Evolutionary conservation across 768 basidiomycete species (phyloP).

Genomic region (Tremella mesenterica): DNA sequence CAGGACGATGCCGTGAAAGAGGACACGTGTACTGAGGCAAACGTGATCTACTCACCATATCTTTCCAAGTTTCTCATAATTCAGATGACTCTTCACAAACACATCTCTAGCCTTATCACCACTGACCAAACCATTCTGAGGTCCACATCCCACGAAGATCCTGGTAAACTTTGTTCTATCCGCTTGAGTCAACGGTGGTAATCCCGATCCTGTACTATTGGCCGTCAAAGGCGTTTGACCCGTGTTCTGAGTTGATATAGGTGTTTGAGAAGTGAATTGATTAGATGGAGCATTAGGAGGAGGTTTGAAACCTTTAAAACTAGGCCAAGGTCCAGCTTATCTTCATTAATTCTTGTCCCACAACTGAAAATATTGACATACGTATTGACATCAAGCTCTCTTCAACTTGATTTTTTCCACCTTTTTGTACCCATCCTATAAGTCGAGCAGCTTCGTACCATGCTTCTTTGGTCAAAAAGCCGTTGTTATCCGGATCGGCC

Average conservation of each 20-base stretch:
- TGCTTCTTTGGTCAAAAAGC: conserved; percentile 78
- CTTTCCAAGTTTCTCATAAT: conserved; percentile 75
- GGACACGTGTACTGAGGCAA: no score
- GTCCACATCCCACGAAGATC: conserved; percentile 65
- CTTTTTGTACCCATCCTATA: conserved; percentile 87
- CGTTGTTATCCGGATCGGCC: conserved; percentile 87
- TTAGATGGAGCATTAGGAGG: no score
- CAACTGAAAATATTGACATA: conserved; percentile 47
- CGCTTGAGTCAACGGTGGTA: conserved; percentile 65
- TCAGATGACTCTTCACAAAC: conserved; percentile 82
- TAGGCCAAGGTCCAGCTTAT: conserved; percentile 73
- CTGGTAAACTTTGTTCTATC: conserved; percentile 77
- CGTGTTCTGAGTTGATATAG: conserved; percentile 40
- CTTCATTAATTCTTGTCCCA: conserved; percentile 6
- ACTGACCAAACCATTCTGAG: conserved; percentile 64
- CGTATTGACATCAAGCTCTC: conserved; percentile 59
- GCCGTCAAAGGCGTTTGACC: conserved; percentile 49
- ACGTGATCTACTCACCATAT: conserved; percentile 85
- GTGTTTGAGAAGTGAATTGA: no score
- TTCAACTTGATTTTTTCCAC: conserved; percentile 55
- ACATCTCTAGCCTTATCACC: conserved; percentile 81
- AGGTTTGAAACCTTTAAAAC: conserved; percentile 57
- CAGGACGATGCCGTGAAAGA: background rate
- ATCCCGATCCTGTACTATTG: conserved; percentile 44
- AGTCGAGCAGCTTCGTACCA: conserved; percentile 81